phyloP scores from a whole-genome alignment of 2,329 filamentous ascomycete genomes.

The Colletotrichum graminicola region DNA sequence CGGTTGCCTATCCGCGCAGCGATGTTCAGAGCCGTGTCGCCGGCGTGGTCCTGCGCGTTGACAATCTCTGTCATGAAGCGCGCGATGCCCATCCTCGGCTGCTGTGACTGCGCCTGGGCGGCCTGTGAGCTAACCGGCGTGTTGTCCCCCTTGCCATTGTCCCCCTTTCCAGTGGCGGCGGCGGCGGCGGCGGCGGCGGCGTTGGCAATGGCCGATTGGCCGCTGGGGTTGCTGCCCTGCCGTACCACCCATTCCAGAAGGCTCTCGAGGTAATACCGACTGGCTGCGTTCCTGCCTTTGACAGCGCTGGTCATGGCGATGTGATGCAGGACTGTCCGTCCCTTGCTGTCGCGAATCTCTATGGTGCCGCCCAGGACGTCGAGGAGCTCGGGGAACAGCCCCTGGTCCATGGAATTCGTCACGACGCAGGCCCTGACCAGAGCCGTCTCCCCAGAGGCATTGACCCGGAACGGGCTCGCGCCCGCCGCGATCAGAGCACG shows the following conservation, averaged over 20 bases:
- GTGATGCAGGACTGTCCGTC: slow-evolving; percentile 92
- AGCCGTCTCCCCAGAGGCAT: slow-evolving; percentile 90
- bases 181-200: slow-evolving; percentile 46
- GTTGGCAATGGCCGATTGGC: slow-evolving; percentile 55
- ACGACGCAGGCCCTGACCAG: slow-evolving; percentile 93
- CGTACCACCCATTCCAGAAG: slow-evolving; percentile 94
- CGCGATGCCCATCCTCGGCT: slow-evolving; percentile 84
- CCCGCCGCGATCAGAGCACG: slow-evolving; percentile 85
- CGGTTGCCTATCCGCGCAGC: slow-evolving; percentile 93
- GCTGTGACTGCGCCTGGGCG: slow-evolving; percentile 46
- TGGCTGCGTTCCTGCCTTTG: slow-evolving; percentile 90
- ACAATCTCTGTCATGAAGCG: slow-evolving; percentile 98
- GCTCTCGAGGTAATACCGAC: slow-evolving; percentile 95
- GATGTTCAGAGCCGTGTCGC: slow-evolving; percentile 94
- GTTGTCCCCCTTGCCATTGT: slow-evolving; percentile 48
- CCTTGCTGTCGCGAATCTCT: slow-evolving; percentile 89
- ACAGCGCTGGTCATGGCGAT: slow-evolving; percentile 97
- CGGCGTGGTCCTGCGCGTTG: slow-evolving; percentile 92
- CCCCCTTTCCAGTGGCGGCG: slow-evolving; percentile 45
- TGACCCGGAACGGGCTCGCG: slow-evolving; percentile 88
- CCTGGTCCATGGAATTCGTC: slow-evolving; percentile 93
- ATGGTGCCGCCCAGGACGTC: slow-evolving; percentile 92
- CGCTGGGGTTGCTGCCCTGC: slow-evolving; percentile 76
- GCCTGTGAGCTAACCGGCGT: slow-evolving; percentile 56
- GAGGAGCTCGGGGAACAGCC: slow-evolving; percentile 89